Conservation (phyloP, 108 stramenopile species). For the Pseudonitzschia pungens region DNA sequence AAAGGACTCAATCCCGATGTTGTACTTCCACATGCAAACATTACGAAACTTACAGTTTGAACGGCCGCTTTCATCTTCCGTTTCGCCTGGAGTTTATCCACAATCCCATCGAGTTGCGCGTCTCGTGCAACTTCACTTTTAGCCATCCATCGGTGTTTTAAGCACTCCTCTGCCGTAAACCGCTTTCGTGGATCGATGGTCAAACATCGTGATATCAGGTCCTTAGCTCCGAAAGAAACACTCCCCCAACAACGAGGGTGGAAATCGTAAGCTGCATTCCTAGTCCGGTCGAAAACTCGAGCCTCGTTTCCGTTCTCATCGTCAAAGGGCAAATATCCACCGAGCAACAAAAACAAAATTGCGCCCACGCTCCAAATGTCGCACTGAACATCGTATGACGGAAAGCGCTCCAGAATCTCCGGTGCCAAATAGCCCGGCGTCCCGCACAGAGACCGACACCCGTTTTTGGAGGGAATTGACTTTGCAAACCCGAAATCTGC, state of each 20-base stretch:
- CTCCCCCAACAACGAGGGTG: constrained; percentile 62
- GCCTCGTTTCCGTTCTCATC: constrained; percentile 71
- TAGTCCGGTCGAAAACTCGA: constrained; percentile 52
- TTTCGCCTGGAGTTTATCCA: constrained; percentile 27
- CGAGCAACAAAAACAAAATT: constrained; percentile 94
- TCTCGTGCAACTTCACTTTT: constrained; percentile 20
- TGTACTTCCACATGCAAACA: background rate
- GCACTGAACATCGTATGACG: constrained; percentile 87
- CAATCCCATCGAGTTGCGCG: constrained; percentile 19
- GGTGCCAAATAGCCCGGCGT: constrained; percentile 98
- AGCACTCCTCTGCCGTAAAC: constrained; percentile 34
- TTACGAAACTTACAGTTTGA: constrained; percentile 31
- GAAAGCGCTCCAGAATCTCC: constrained; percentile 89
- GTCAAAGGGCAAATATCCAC: constrained; percentile 88
- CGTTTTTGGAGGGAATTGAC: constrained; percentile 42
- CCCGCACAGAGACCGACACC: constrained; percentile 92
- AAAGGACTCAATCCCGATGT: too few relatives aligned
- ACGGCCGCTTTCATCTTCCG: constrained; percentile 54
- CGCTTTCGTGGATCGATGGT: constrained; percentile 55
- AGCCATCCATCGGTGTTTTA: constrained; percentile 56
- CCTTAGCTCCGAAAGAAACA: constrained; percentile 77
- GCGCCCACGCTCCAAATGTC: constrained; percentile 98
- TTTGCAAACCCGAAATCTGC: constrained; percentile 99
- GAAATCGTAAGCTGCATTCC: constrained; percentile 56
- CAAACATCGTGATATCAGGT: constrained; percentile 46